Evolutionary conservation across 164 flowering plant genomes (phyloP).

Genomic region (Magnolia officinalis): DNA sequence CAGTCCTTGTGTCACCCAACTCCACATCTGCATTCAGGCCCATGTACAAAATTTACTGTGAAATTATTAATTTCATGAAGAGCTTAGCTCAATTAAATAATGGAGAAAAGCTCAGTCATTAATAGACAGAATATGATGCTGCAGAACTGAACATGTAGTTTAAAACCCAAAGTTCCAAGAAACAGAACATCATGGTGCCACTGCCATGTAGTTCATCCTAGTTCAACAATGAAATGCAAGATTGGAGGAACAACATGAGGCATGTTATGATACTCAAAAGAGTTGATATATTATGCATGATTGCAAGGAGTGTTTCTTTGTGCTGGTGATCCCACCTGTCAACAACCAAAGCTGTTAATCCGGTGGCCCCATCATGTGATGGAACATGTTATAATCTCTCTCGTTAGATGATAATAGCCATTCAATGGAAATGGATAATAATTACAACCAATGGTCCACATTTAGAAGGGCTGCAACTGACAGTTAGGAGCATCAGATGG

Average conservation of each 20-base stretch:
- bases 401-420: neutral
- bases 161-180: neutral
- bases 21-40: conserved; percentile 51
- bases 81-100: neutral
- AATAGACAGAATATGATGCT: neutral
- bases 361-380: too few species aligned
- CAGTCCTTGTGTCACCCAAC: conserved; percentile 65
- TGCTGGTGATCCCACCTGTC: too few species aligned
- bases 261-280: too few species aligned
- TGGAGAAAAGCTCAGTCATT: neutral
- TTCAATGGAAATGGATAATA: neutral
- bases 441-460: neutral
- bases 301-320: too few species aligned
- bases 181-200: too few species aligned
- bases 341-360: too few species aligned
- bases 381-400: too few species aligned
- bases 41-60: neutral
- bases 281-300: too few species aligned
- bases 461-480: neutral
- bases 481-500: neutral
- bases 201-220: too few species aligned
- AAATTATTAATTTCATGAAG: neutral
- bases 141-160: neutral
- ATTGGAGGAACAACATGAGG: too few species aligned
- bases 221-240: too few species aligned